Conservation (phyloP, 371 early-diverging fungal genomes). For the Paraphysoderma sedebokerense region DNA sequence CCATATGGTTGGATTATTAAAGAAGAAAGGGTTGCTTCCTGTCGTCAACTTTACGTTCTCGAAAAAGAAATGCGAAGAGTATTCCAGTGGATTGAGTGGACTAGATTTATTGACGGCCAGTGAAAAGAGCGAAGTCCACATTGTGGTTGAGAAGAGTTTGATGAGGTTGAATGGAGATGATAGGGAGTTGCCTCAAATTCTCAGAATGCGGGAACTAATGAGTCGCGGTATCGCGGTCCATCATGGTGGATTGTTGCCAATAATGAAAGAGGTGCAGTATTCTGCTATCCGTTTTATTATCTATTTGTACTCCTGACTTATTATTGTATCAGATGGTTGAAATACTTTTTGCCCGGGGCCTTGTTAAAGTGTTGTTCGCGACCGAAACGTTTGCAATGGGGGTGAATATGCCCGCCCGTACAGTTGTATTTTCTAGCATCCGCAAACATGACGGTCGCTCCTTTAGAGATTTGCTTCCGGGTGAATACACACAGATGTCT, state of each 20-base stretch:
- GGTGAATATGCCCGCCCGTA: conserved; percentile 96
- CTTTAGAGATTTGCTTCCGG: conserved; percentile 71
- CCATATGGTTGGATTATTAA: conserved; percentile 55
- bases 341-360: conserved; percentile 81
- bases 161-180: conserved; percentile 62
- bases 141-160: conserved; percentile 63
- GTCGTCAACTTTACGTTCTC: conserved; percentile 95
- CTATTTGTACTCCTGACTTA: background rate
- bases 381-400: conserved; percentile 98
- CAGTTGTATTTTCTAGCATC: conserved; percentile 84
- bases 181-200: conserved; percentile 79
- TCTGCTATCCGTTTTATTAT: background rate
- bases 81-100: conserved; percentile 60
- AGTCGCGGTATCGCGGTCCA: conserved; percentile 94
- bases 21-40: conserved; percentile 65
- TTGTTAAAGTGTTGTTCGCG: conserved; percentile 85
- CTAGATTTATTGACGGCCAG: conserved; percentile 52
- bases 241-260: conserved; percentile 93
- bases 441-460: conserved; percentile 84
- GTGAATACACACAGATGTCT: conserved; percentile 99
- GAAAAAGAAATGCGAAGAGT: conserved; percentile 92
- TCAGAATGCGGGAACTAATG: conserved; percentile 64
- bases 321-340: conserved; percentile 58
- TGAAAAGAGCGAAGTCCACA: conserved; percentile 74
- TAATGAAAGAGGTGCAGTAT: conserved; percentile 76